phyloP scores from a whole-genome alignment of 2,329 filamentous ascomycete species.

The Lachnellula subtilissima region DNA sequence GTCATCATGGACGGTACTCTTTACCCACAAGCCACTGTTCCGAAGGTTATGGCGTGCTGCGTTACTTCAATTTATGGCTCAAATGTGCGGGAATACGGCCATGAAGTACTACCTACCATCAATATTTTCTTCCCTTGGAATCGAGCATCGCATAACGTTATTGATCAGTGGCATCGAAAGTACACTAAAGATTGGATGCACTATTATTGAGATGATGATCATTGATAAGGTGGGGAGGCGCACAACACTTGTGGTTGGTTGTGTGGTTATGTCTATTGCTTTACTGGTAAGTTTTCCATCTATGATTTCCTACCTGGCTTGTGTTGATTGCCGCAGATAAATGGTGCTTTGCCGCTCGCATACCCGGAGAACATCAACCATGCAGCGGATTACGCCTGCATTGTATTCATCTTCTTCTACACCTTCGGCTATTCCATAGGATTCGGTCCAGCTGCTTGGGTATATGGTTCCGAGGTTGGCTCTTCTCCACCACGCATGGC shows the following conservation, averaged over 20 bases:
- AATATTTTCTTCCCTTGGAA: conserved; percentile 47
- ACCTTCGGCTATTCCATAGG: conserved; percentile 54
- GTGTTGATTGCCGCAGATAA: conserved; percentile 39
- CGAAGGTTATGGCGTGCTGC: conserved; percentile 52
- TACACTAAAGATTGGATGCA: conserved; percentile 52
- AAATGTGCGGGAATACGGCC: conserved; percentile 54
- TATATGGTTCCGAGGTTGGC: conserved; percentile 52
- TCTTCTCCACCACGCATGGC: not conserved
- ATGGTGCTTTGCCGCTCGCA: conserved; percentile 46
- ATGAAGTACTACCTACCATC: conserved; percentile 58
- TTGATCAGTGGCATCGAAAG: conserved; percentile 53
- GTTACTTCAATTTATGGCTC: conserved; percentile 54
- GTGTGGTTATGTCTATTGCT: conserved; percentile 47
- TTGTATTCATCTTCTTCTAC: conserved; percentile 54
- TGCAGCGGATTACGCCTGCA: conserved; percentile 45
- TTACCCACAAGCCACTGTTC: conserved; percentile 44
- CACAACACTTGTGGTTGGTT: conserved; percentile 45
- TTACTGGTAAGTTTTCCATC: conserved; percentile 41
- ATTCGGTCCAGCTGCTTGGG: conserved; percentile 53
- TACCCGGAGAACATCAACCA: conserved; percentile 47
- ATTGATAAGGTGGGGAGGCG: conserved; percentile 50
- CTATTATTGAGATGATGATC: conserved; percentile 51
- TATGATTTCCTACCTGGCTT: too few species aligned
- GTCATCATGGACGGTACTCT: conserved; percentile 34
- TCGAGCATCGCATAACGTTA: conserved; percentile 43